Conservation (phyloP, 495 filamentous ascomycete species). For the Polyplosphaeria fusca region DNA sequence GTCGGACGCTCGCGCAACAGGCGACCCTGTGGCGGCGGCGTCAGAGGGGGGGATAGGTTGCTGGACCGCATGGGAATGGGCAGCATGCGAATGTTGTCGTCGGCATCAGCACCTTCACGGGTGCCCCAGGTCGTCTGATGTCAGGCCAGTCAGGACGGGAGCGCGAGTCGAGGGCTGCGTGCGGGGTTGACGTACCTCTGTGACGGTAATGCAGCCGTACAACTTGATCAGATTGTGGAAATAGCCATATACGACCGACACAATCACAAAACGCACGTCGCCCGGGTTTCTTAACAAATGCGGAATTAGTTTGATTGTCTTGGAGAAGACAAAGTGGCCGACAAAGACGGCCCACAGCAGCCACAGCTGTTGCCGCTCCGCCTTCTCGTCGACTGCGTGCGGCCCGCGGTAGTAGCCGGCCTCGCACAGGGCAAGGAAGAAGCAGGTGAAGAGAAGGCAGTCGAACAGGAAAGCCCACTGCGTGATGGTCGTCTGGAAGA, state of each 20-base stretch:
- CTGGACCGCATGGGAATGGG: slow-evolving; percentile 16
- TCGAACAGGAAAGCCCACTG: slow-evolving; percentile 60
- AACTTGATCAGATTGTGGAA: slow-evolving; percentile 60
- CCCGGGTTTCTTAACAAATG: slow-evolving; percentile 57
- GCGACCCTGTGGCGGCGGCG: slow-evolving; percentile 18
- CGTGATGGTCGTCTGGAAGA: slow-evolving; percentile 58
- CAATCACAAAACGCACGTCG: slow-evolving; percentile 55
- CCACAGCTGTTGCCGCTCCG: slow-evolving; percentile 2
- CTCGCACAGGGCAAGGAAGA: slow-evolving; percentile 31
- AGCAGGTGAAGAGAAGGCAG: slow-evolving; percentile 44
- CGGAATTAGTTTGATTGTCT: slow-evolving; percentile 59
- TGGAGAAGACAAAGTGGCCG: slow-evolving; percentile 48
- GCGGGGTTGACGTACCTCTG: slow-evolving; percentile 38
- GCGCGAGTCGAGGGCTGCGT: slow-evolving; percentile 1
- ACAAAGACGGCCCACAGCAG: slow-evolving; percentile 29
- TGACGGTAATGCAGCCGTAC: slow-evolving; percentile 56
- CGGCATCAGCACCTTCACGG: slow-evolving; percentile 61
- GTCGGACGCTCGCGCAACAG: slow-evolving; percentile 29
- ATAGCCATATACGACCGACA: slow-evolving; percentile 58
- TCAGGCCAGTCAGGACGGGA: background rate
- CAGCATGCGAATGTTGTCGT: slow-evolving; percentile 42
- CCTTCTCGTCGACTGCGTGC: background rate
- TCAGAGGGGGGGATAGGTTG: slow-evolving; percentile 17
- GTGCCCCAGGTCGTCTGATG: slow-evolving; percentile 66
- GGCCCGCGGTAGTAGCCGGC: slow-evolving; percentile 23